Evolutionary conservation across 2,329 filamentous ascomycete species (phyloP).

Genomic region (Podosphaera xanthii): DNA sequence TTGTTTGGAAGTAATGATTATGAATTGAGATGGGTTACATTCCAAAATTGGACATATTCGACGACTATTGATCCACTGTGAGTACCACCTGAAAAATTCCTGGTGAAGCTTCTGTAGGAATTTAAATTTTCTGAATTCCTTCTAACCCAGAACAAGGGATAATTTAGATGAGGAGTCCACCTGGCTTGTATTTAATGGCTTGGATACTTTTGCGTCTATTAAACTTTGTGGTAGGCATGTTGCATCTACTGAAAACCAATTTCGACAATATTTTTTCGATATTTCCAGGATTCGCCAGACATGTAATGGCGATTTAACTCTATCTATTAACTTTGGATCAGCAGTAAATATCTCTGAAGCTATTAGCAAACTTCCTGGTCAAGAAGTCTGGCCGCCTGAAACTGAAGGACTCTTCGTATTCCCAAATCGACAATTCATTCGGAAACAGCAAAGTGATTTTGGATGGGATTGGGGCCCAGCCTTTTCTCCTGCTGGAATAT

Average conservation of each 20-base stretch:
- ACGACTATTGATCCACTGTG: conserved; percentile 21
- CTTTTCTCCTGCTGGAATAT: conserved; percentile 38
- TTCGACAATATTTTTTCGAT: conserved; percentile 37
- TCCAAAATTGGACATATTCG: conserved; percentile 37
- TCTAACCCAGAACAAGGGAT: conserved; percentile 7
- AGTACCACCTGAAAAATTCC: background rate
- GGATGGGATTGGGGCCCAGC: conserved; percentile 42
- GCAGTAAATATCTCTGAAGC: conserved; percentile 28
- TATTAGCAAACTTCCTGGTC: conserved; percentile 23
- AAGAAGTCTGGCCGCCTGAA: conserved; percentile 23
- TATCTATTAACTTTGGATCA: conserved; percentile 33
- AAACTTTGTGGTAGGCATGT: conserved; percentile 29
- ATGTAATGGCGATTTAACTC: conserved; percentile 19
- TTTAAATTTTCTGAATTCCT: background rate
- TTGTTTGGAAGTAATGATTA: conserved; percentile 34
- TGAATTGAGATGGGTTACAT: conserved; percentile 33
- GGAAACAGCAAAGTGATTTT: conserved; percentile 39
- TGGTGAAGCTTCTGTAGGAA: background rate
- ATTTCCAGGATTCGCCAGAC: conserved; percentile 23
- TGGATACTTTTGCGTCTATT: conserved; percentile 37
- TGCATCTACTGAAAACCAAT: conserved; percentile 36
- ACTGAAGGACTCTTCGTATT: conserved; percentile 28
- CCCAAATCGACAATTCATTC: conserved; percentile 28
- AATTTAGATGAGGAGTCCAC: conserved; percentile 19
- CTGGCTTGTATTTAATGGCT: conserved; percentile 36